These are phyloP conservation scores for Daldinia childiae DNA, from an alignment of 495 filamentous ascomycete genomes.

Conservation along the genomic window DNA sequence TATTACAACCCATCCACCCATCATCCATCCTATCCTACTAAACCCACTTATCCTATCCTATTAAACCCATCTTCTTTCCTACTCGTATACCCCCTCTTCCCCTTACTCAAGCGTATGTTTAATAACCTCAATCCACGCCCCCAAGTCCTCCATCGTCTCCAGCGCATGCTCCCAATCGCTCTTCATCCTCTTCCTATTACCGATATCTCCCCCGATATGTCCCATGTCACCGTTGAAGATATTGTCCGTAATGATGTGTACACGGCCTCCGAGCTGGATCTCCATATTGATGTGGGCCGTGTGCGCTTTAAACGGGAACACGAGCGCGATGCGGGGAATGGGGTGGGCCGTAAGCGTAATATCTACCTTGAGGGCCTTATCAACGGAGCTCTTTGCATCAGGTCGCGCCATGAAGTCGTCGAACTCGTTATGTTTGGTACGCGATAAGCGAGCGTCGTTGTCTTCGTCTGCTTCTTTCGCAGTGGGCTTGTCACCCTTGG, in stretches of 20 bases:
- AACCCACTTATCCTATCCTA: too few relatives aligned
- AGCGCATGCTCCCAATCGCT: constrained; percentile 38
- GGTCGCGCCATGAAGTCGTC: constrained; percentile 44
- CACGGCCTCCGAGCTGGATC: constrained; percentile 68
- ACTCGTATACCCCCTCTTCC: background rate
- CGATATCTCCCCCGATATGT: background rate
- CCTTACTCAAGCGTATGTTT: constrained; percentile 32
- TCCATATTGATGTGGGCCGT: constrained; percentile 64
- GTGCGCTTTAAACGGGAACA: constrained; percentile 57
- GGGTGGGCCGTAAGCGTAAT: constrained; percentile 58
- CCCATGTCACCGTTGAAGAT: constrained; percentile 44
- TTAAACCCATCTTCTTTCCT: too few relatives aligned
- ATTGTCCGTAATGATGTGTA: constrained; percentile 58
- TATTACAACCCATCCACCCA: background rate
- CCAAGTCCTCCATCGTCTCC: constrained; percentile 43
- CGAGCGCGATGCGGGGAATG: constrained; percentile 57
- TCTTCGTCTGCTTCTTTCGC: constrained; percentile 17
- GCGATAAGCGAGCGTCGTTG: constrained; percentile 11
- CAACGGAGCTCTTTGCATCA: background rate
- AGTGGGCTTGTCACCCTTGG: constrained; percentile 31
- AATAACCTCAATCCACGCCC: constrained; percentile 43
- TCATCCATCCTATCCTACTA: too few relatives aligned
- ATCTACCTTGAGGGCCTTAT: constrained; percentile 54
- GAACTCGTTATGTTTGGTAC: constrained; percentile 49
- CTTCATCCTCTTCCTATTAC: constrained; percentile 6